phyloP scores from a whole-genome alignment of 1,139 yeast genomes.

The Sugiyamaella castrensis region DNA sequence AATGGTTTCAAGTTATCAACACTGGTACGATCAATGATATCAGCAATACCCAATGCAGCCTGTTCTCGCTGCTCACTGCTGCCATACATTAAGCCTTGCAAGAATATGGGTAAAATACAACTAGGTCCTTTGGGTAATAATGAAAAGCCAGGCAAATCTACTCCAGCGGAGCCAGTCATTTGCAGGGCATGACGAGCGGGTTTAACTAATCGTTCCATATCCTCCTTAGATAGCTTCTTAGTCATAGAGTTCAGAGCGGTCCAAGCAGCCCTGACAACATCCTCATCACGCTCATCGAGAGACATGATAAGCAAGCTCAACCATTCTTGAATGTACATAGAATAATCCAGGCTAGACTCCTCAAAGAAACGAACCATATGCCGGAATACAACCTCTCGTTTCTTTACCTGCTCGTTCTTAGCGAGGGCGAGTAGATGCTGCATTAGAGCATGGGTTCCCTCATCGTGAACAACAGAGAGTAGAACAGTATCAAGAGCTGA shows the following conservation, averaged over 20 bases:
- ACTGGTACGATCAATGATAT: constrained; percentile 81
- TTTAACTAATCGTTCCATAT: constrained; percentile 69
- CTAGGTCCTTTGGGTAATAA: constrained; percentile 78
- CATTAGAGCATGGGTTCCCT: constrained; percentile 80
- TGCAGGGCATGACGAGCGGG: constrained; percentile 75
- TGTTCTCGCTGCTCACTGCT: constrained; percentile 76
- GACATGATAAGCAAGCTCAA: constrained; percentile 66
- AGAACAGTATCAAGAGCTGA: constrained; percentile 65
- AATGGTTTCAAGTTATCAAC: constrained; percentile 76
- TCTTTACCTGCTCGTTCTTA: constrained; percentile 68
- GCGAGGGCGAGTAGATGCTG: constrained; percentile 74
- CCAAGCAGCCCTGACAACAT: constrained; percentile 68
- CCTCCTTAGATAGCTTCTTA: constrained; percentile 68
- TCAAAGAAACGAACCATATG: constrained; percentile 73
- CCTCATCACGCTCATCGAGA: constrained; percentile 65
- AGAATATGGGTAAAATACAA: constrained; percentile 83
- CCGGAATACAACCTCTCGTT: constrained; percentile 63
- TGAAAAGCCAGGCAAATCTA: constrained; percentile 70
- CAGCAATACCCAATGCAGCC: constrained; percentile 88
- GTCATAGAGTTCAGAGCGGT: constrained; percentile 64
- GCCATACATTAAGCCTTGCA: constrained; percentile 96
- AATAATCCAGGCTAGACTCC: constrained; percentile 63
- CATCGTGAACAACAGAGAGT: constrained; percentile 70
- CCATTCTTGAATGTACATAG: constrained; percentile 73
- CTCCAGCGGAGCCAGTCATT: constrained; percentile 60